Conservation (phyloP, 495 filamentous ascomycete species). For the Penicillium dipodomyicola region DNA sequence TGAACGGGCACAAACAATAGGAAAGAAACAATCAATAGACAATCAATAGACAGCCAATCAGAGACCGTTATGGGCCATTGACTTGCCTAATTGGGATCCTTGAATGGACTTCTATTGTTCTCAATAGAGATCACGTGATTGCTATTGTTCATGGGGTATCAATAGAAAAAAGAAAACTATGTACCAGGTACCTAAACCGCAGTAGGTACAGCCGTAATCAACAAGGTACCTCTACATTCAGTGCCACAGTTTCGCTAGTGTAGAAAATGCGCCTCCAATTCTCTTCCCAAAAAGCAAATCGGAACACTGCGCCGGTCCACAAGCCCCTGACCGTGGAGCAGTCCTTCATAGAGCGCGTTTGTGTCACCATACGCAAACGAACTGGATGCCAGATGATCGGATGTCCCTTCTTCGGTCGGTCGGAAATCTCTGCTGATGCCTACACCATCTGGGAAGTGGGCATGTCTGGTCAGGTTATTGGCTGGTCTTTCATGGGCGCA, state of each 20-base stretch:
- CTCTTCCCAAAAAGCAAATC: conserved; percentile 13
- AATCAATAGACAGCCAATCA: conserved; percentile 12
- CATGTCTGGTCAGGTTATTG: conserved; percentile 20
- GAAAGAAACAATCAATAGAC: conserved; percentile 1
- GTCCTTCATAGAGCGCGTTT: conserved; percentile 28
- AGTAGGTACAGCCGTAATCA: neutral
- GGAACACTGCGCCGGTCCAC: conserved; percentile 19
- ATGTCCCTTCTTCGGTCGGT: conserved; percentile 17
- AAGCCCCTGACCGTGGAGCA: conserved; percentile 19
- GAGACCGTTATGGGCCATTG: neutral
- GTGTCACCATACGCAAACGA: conserved; percentile 17
- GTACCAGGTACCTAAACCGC: conserved; percentile 3
- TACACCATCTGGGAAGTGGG: conserved; percentile 12
- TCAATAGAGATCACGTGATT: conserved; percentile 14
- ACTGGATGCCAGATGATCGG: conserved; percentile 16
- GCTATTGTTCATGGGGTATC: conserved; percentile 12
- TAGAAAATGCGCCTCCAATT: conserved; percentile 12
- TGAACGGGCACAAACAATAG: conserved; percentile 10
- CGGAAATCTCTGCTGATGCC: conserved; percentile 8
- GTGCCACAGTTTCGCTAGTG: conserved; percentile 2
- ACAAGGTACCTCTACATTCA: conserved; percentile 1
- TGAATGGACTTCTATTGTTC: conserved; percentile 10
- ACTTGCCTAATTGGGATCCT: conserved; percentile 4
- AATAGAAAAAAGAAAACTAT: conserved; percentile 2
- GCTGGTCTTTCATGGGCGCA: conserved; percentile 8